These are phyloP conservation scores for Annulohypoxylon bovei DNA, from an alignment of 495 filamentous ascomycete genomes.

Conservation along the genomic window DNA sequence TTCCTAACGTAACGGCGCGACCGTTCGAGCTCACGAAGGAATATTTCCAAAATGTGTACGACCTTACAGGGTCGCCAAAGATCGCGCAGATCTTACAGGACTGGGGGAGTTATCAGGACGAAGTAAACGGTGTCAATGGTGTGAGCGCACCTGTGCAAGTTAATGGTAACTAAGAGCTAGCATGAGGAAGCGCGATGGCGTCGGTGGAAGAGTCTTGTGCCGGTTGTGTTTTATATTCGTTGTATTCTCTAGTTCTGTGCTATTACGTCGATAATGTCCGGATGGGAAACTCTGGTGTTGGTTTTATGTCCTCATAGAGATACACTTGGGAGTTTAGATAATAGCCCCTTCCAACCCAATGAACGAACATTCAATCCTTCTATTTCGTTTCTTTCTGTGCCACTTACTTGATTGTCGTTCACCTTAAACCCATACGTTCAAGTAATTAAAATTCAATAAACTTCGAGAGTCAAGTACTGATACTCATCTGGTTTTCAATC, in stretches of 20 bases:
- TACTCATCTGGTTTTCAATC: too few relatives aligned
- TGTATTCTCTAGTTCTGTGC: conserved; percentile 29
- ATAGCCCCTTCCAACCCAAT: conserved; percentile 5
- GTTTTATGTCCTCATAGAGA: conserved; percentile 18
- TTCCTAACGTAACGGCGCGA: conserved; percentile 95
- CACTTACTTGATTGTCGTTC: background rate
- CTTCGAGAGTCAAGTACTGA: too few relatives aligned
- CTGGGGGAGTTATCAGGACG: conserved; percentile 71
- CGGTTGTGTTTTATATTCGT: conserved; percentile 12
- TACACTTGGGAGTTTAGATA: conserved; percentile 16
- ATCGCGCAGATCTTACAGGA: conserved; percentile 92
- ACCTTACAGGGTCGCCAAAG: conserved; percentile 88
- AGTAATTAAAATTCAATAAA: background rate
- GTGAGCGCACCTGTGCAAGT: conserved; percentile 29
- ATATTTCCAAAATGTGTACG: conserved; percentile 98
- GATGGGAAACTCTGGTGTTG: conserved; percentile 3
- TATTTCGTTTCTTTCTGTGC: background rate
- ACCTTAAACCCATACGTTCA: background rate
- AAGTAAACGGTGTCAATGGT: conserved; percentile 42
- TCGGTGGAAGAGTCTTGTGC: background rate
- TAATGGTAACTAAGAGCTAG: conserved; percentile 32
- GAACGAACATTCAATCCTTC: background rate
- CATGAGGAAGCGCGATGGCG: background rate
- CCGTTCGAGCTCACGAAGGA: conserved; percentile 97
- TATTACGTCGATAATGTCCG: conserved; percentile 19